Evolutionary conservation across 768 basidiomycete species (phyloP).

Genomic region (Termitomyces sp.): DNA sequence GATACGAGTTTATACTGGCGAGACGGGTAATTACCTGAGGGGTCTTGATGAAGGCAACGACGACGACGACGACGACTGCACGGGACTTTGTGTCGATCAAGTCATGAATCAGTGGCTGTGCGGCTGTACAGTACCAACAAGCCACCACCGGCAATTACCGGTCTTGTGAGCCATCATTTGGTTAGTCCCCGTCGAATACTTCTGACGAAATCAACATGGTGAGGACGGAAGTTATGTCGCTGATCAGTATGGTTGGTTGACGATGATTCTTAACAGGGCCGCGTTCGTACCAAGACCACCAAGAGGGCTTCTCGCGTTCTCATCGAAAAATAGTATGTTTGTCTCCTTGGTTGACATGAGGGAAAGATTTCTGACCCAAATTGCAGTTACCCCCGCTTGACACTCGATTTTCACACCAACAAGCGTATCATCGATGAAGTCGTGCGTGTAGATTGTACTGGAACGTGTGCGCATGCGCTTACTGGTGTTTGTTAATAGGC

Average conservation of each 20-base stretch:
- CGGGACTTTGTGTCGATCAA: constrained; percentile 1
- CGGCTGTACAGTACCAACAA: constrained; percentile 34
- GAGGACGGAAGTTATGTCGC: neutral
- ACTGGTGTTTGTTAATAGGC: constrained; percentile 46
- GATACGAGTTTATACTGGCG: neutral
- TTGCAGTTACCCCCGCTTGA: constrained; percentile 91
- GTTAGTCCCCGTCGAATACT: constrained; percentile 4
- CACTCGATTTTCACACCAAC: constrained; percentile 99
- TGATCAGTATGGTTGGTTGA: neutral
- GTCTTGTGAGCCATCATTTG: neutral
- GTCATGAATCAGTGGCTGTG: constrained; percentile 21
- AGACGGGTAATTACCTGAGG: constrained; percentile 37
- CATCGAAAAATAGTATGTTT: constrained; percentile 96
- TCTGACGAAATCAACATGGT: constrained; percentile 49
- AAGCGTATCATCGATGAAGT: constrained; percentile 99
- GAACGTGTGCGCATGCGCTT: neutral
- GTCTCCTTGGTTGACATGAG: neutral
- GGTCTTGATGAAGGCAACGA: constrained; percentile 19
- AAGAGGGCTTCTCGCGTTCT: constrained; percentile 98
- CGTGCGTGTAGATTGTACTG: constrained; percentile 34
- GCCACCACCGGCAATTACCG: constrained; percentile 38
- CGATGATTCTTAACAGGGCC: constrained; percentile 55
- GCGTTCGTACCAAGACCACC: constrained; percentile 99
- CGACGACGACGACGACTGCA: constrained; percentile 16
- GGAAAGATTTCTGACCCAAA: neutral